These are phyloP conservation scores for Fusarium albosuccineum DNA, from an alignment of 2,329 filamentous ascomycete genomes.

Conservation along the genomic window DNA sequence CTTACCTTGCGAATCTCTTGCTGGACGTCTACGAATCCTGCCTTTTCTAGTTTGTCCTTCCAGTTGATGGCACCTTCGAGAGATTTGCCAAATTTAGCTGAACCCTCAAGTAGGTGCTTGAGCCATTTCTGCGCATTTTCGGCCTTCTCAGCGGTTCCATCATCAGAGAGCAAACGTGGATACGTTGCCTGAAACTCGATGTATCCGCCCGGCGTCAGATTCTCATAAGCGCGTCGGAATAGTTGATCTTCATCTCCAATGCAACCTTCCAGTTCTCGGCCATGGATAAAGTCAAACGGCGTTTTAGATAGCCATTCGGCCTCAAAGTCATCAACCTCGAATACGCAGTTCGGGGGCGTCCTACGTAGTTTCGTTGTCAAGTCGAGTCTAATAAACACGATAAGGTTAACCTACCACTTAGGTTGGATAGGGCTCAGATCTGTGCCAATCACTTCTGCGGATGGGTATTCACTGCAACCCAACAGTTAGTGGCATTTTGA, in stretches of 20 bases:
- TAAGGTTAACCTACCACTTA: constrained; percentile 16
- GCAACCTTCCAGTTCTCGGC: constrained; percentile 35
- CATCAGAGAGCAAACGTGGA: constrained; percentile 28
- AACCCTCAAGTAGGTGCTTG: constrained; percentile 19
- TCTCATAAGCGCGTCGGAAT: constrained; percentile 20
- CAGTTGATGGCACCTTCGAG: constrained; percentile 23
- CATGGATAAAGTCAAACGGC: constrained; percentile 36
- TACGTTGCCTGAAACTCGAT: constrained; percentile 26
- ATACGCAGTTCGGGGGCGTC: constrained; percentile 28
- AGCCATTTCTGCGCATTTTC: constrained; percentile 28
- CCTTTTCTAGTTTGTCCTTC: constrained; percentile 26
- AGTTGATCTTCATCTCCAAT: constrained; percentile 31
- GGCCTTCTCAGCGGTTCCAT: constrained; percentile 30
- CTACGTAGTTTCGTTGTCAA: not conserved
- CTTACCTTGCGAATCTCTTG: constrained; percentile 31
- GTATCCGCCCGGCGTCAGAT: constrained; percentile 26
- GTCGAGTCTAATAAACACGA: not conserved
- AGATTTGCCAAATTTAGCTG: constrained; percentile 30
- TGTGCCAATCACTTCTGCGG: constrained; percentile 34
- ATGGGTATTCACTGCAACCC: constrained; percentile 23
- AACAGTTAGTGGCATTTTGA: not conserved
- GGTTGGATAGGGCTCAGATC: constrained; percentile 38
- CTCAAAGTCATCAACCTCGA: constrained; percentile 36
- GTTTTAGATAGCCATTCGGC: constrained; percentile 31
- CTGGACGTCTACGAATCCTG: constrained; percentile 27